Conservation (phyloP, 129 eudicot species). For the Saposhnikovia divaricata region DNA sequence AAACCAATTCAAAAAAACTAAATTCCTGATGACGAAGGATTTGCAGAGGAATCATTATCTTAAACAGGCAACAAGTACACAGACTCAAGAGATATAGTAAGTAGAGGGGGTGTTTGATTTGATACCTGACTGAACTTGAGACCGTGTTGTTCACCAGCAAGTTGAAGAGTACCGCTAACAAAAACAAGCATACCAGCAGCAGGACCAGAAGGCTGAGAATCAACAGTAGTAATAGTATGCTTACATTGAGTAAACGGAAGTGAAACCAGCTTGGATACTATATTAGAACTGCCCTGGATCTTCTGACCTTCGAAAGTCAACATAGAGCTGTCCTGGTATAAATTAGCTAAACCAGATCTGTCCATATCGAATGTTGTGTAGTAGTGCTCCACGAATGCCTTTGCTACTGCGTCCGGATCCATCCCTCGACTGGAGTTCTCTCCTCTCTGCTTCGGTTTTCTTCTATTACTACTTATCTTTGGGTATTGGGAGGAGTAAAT, state of each 20-base stretch:
- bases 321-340: conserved; percentile 17
- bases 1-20: too few relatives aligned
- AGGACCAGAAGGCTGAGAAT: conserved; percentile 17
- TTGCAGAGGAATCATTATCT: not conserved
- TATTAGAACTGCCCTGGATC: conserved; percentile 6
- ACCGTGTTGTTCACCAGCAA: conserved; percentile 13
- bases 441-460: too few relatives aligned
- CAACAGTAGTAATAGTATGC: conserved; percentile 13
- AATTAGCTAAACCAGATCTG: conserved; percentile 9
- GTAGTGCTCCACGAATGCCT: conserved; percentile 19
- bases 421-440: too few relatives aligned
- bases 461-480: too few relatives aligned
- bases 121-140: conserved; percentile 15
- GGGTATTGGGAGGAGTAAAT: too few relatives aligned
- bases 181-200: conserved; percentile 11
- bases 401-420: conserved; percentile 12
- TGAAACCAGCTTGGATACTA: not conserved
- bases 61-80: not conserved
- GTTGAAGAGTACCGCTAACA: conserved; percentile 15
- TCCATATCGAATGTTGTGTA: conserved; percentile 13
- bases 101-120: not conserved
- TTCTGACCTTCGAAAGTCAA: conserved; percentile 16
- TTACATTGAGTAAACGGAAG: conserved; percentile 15
- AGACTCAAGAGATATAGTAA: too few relatives aligned
- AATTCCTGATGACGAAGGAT: too few relatives aligned